Evolutionary conservation across 192 early-diverging fungal genomes (phyloP).

Genomic region (Phlyctochytrium planicorne): DNA sequence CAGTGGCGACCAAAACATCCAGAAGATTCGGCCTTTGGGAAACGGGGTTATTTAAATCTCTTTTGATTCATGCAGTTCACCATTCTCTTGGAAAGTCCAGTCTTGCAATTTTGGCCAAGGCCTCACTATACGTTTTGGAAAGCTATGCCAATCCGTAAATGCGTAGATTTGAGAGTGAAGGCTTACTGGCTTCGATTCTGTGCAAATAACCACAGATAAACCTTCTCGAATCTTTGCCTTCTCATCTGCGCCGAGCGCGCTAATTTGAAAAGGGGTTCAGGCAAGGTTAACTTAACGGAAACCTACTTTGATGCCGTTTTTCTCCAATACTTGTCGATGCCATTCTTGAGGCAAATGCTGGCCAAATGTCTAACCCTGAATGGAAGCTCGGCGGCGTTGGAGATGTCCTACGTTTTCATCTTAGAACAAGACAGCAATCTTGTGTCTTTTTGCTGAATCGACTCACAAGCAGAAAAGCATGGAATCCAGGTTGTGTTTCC

Average conservation of each 20-base stretch:
- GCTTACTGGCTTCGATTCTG: conserved; percentile 63
- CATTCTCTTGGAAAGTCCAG: conserved; percentile 87
- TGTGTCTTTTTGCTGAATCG: too few species aligned
- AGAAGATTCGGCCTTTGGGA: conserved; percentile 1
- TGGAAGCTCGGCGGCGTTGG: conserved; percentile 65
- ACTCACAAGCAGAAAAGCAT: conserved; percentile 61
- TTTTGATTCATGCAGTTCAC: conserved; percentile 30
- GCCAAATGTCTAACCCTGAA: conserved; percentile 70
- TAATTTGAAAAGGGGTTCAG: conserved; percentile 21
- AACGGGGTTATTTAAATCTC: not conserved
- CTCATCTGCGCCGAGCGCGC: conserved; percentile 67
- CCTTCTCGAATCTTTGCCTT: conserved; percentile 68
- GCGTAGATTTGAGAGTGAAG: not conserved
- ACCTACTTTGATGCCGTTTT: conserved; percentile 60
- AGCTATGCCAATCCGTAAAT: conserved; percentile 10
- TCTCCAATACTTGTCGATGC: conserved; percentile 88
- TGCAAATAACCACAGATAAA: conserved; percentile 66
- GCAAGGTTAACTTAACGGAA: too few species aligned
- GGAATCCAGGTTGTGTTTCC: conserved; percentile 64
- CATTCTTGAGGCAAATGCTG: conserved; percentile 84
- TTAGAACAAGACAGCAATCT: not conserved
- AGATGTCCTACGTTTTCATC: conserved; percentile 59
- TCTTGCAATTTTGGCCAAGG: conserved; percentile 78
- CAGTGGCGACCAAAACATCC: not conserved
- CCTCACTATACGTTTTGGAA: conserved; percentile 55